These are phyloP conservation scores for Solanum bulbocastanum DNA, from an alignment of 257 asterid genomes.

Conservation along the genomic window DNA sequence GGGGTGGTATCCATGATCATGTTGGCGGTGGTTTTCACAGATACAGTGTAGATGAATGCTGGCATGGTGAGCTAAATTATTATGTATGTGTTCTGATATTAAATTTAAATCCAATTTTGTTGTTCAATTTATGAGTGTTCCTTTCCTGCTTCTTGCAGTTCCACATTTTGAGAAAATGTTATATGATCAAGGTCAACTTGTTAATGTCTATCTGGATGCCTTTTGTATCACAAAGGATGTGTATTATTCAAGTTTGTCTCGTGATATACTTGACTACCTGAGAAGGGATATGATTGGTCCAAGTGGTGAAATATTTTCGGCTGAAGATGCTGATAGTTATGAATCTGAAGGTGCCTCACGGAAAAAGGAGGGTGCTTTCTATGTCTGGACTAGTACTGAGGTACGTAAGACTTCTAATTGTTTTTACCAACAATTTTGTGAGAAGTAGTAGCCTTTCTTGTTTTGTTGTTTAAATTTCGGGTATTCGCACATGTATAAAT, in stretches of 20 bases:
- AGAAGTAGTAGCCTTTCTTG: neutral
- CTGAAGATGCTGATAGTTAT: conserved; percentile 98
- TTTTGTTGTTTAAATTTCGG: neutral
- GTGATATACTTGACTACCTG: conserved; percentile 81
- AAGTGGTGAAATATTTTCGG: conserved; percentile 79
- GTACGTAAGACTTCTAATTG: conserved; percentile 13
- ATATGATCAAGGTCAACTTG: conserved; percentile 96
- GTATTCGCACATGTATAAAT: neutral
- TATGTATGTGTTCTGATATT: neutral
- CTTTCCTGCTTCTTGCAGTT: conserved; percentile 37
- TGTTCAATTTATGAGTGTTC: neutral
- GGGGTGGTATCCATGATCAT: conserved; percentile 92
- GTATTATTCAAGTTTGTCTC: conserved; percentile 45
- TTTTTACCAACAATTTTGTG: neutral
- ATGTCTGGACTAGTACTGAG: conserved; percentile 79
- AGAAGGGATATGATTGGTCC: conserved; percentile 95
- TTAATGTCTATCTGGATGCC: conserved; percentile 57
- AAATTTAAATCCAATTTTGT: neutral
- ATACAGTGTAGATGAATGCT: conserved; percentile 97
- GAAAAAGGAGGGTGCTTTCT: conserved; percentile 94
- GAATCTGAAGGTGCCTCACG: conserved; percentile 55
- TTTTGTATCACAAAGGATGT: conserved; percentile 64
- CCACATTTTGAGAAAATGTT: conserved; percentile 99
- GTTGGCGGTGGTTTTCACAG: conserved; percentile 97
- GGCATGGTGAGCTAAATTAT: conserved; percentile 70